A percentile compares a stretch with the other conserved stretches of the same genome.
Conservation (phyloP, 2,329 filamentous ascomycete genomes). For the Tolypocladium guangdongense region DNA sequence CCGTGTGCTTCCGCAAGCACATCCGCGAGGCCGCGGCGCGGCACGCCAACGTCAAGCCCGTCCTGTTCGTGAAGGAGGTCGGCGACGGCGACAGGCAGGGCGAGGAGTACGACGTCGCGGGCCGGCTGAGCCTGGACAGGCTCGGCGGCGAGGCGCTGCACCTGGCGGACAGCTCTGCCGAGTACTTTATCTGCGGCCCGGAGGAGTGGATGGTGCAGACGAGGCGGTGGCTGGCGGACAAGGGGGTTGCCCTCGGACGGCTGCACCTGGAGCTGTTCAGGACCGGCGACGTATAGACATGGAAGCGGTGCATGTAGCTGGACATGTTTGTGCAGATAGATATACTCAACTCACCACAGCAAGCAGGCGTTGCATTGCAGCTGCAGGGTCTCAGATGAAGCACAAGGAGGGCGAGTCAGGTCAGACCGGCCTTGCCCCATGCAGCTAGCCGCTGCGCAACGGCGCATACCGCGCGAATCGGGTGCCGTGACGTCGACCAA, state of each 20-base stretch:
- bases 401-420: too few species aligned
- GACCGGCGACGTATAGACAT: slow-evolving; percentile 30
- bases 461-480: not conserved
- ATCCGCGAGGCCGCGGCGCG: slow-evolving; percentile 29
- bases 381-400: too few species aligned
- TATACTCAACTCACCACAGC: not conserved
- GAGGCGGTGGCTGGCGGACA: slow-evolving; percentile 33
- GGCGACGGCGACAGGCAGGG: slow-evolving; percentile 30
- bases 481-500: not conserved
- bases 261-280: slow-evolving; percentile 56
- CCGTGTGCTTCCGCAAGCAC: slow-evolving; percentile 44
- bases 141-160: slow-evolving; percentile 40
- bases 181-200: slow-evolving; percentile 63
- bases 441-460: not conserved
- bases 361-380: not conserved
- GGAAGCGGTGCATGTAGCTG: too few species aligned
- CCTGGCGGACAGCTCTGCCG: slow-evolving; percentile 36
- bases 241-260: slow-evolving; percentile 41
- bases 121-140: slow-evolving; percentile 43
- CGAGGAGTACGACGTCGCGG: slow-evolving; percentile 44
- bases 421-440: not conserved
- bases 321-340: too few species aligned
- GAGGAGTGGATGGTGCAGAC: slow-evolving; percentile 54
- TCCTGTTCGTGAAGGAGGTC: slow-evolving; percentile 43
- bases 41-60: slow-evolving; percentile 14